Percentiles rank a stretch among this genome's conserved stretches.
Evolutionary conservation across 108 stramenopile genomes (phyloP).

Genomic region (Nitzschia sp.): DNA sequence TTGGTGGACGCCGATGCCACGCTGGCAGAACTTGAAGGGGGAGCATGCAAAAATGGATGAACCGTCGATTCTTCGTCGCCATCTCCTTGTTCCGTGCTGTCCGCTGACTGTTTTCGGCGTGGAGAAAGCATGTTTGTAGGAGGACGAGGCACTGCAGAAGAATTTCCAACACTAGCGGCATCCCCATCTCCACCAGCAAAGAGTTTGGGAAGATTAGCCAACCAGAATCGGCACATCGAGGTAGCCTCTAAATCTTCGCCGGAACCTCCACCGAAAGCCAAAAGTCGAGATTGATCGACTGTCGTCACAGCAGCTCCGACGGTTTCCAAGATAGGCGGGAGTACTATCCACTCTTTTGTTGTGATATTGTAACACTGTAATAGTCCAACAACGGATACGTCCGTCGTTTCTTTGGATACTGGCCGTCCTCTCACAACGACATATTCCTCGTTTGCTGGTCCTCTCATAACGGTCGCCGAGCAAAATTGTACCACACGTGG

Average conservation of each 20-base stretch:
- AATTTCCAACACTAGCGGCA: background rate
- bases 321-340: background rate
- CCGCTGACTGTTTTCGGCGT: too few species aligned
- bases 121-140: background rate
- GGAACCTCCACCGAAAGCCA: background rate
- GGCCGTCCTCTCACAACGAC: slow-evolving; percentile 4
- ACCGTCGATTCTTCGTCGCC: slow-evolving; percentile 12
- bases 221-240: background rate
- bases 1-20: slow-evolving; percentile 1
- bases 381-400: too few species aligned
- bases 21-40: background rate
- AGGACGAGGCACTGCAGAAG: background rate
- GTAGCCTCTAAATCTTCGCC: slow-evolving; percentile 7
- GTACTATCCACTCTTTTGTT: slow-evolving; percentile 3
- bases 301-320: background rate
- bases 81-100: background rate
- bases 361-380: background rate
- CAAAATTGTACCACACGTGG: background rate
- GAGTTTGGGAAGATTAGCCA: background rate
- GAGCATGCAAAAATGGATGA: slow-evolving; percentile 4
- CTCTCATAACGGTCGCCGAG: background rate
- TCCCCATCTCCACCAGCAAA: background rate
- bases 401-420: background rate
- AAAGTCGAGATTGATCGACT: background rate
- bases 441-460: background rate